Conservation (phyloP, 2,329 filamentous ascomycete genomes). For the Zalaria sp. region DNA sequence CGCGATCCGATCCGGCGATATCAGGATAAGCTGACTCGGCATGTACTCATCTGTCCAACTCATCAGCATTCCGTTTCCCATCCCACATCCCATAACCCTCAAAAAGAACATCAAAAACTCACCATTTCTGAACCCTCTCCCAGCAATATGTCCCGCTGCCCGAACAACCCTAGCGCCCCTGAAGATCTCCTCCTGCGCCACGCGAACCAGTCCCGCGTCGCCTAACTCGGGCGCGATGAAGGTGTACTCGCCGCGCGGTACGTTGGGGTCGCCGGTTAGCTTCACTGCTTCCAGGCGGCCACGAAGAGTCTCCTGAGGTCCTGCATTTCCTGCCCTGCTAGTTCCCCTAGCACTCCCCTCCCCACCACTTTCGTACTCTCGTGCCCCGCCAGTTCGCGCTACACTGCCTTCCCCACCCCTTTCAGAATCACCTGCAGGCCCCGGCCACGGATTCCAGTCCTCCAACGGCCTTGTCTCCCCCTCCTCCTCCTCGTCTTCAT, state of each 20-base stretch:
- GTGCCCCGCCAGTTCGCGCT: too few species aligned
- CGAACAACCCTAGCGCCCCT: constrained; percentile 58
- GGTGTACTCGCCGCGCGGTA: constrained; percentile 72
- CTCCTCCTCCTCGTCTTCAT: constrained; percentile 3
- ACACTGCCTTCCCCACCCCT: neutral
- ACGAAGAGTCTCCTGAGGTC: constrained; percentile 12
- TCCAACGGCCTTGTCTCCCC: neutral
- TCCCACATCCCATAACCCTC: neutral
- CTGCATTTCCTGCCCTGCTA: neutral
- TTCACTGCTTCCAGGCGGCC: constrained; percentile 75
- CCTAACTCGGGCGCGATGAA: constrained; percentile 73
- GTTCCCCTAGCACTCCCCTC: neutral
- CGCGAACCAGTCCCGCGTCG: constrained; percentile 45
- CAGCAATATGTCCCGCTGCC: constrained; percentile 66
- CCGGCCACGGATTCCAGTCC: neutral
- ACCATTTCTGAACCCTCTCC: constrained; percentile 58
- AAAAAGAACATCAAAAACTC: constrained; percentile 19
- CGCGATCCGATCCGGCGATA: constrained; percentile 63
- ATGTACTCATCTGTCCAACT: constrained; percentile 54
- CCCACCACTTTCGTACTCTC: neutral
- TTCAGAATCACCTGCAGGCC: neutral
- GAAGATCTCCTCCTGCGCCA: constrained; percentile 55
- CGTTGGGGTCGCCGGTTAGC: constrained; percentile 79
- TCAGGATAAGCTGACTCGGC: constrained; percentile 59
- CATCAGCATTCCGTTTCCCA: neutral